These are phyloP conservation scores for Vachellia collinsii DNA, from an alignment of 306 rosid species.

Conservation along the genomic window DNA sequence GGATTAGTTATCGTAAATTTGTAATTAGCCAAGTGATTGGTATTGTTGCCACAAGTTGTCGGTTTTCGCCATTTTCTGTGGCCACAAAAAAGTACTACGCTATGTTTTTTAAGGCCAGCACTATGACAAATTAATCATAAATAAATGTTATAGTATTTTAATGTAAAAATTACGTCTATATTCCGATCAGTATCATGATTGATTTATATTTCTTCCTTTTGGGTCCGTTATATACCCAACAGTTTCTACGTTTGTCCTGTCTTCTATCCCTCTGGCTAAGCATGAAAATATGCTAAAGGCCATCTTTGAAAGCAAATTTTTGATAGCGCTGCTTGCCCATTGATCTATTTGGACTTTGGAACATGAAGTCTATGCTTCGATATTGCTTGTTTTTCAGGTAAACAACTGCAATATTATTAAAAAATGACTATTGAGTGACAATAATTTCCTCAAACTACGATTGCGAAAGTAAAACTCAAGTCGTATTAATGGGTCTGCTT, in stretches of 20 bases:
- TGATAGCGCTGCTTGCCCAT: not conserved
- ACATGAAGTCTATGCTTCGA: not conserved
- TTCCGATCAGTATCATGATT: not conserved
- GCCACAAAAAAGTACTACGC: not conserved
- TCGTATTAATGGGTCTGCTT: no score
- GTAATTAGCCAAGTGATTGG: not conserved
- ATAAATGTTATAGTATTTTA: not conserved
- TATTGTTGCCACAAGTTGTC: not conserved
- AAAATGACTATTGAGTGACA: not conserved
- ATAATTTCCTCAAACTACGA: not conserved
- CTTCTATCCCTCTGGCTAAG: not conserved
- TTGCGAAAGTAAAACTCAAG: no score
- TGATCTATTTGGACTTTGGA: not conserved
- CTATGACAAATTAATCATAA: not conserved
- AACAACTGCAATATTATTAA: not conserved
- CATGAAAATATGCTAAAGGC: not conserved
- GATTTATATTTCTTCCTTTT: not conserved
- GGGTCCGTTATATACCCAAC: not conserved
- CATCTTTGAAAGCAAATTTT: no score
- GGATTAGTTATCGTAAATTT: not conserved
- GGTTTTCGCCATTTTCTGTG: not conserved
- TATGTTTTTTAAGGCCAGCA: not conserved
- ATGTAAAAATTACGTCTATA: not conserved
- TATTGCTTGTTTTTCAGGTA: not conserved
- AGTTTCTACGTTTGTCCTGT: not conserved